A percentile compares a stretch with the other conserved stretches of the same genome.
Evolutionary conservation across 768 basidiomycete genomes (phyloP).

Genomic region (Lepiota venenata): DNA sequence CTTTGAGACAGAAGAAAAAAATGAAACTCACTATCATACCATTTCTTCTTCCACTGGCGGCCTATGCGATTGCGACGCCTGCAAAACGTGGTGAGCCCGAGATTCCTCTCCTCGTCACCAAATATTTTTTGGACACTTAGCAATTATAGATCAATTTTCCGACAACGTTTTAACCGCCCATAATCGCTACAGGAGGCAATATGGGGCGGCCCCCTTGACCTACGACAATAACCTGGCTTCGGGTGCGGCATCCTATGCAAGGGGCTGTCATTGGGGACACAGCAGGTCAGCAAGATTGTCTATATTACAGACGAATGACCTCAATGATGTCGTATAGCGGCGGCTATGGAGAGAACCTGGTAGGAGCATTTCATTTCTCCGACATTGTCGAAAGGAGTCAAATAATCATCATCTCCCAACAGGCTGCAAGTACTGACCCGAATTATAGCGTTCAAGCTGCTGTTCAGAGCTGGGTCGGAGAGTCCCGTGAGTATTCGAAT

Average conservation of each 20-base stretch:
- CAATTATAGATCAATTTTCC: constrained; percentile 3
- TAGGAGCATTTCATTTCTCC: constrained; percentile 1
- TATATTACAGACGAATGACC: not conserved
- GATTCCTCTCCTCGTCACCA: too few relatives aligned
- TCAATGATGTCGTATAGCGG: constrained; percentile 1
- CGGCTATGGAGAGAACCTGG: constrained; percentile 27
- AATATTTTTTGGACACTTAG: too few relatives aligned
- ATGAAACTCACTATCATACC: too few relatives aligned
- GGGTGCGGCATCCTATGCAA: constrained; percentile 1
- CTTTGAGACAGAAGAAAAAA: too few relatives aligned
- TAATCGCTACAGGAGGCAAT: not conserved
- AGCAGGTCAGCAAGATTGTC: not conserved
- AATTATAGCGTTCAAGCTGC: constrained; percentile 16
- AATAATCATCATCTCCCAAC: not conserved
- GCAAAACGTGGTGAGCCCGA: too few relatives aligned
- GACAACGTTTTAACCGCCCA: constrained; percentile 4
- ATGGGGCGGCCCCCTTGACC: not conserved
- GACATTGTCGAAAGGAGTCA: not conserved
- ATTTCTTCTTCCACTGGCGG: too few relatives aligned
- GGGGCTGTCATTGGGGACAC: not conserved
- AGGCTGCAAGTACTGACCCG: constrained; percentile 19
- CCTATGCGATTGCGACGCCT: too few relatives aligned
- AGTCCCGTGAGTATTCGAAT: constrained; percentile 22
- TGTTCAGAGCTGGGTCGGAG: constrained; percentile 24
- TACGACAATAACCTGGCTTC: constrained; percentile 9